Base-by-base conservation (phyloP, 768 basidiomycete species). In the Dictyophora rubrovolvata region DNA sequence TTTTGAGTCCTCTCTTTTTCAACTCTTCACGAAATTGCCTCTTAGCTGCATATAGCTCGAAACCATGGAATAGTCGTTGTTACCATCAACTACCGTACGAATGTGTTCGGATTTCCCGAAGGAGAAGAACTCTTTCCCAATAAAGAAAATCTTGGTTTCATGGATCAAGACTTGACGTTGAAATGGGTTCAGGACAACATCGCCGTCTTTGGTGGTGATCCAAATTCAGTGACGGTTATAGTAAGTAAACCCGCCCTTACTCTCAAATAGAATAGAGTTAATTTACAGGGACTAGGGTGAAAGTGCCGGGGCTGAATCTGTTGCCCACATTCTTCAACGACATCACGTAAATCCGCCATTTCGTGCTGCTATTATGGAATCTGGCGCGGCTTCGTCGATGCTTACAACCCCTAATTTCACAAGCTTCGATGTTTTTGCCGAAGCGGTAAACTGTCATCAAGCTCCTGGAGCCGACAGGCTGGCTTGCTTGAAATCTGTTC, bases 311-410 rank as follows among this genome's bases (percentile, higher is more conserved):
- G 6, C 56, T 28, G 1, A 58, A 35, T 58, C 56, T 14, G 56
- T 58, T 6, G 55, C 48, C n/a, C 18, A 58, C 10, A 33, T 35
- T 10, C 16, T 58, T 37, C 35, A 62, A 51, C 59, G 63, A 47
- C 63, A 35, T 22, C 20, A 59, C 12, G 1, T 64, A 65, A 35
- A 61, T 48, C 62, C 65, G 0, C 71, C 79, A 0, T 81, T 82
- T 70, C 74, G 79, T 6, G 79, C 79, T 1, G 80, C 71, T 28
- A 81, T 82, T 20, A 72, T 75, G 10, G 77, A 81, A 60, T 81
- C 80, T 0, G 56, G 56, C 14, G 48, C 56, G 6, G 56, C 56
- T 1, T 33, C 47, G 5, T 58, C 49, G 10, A 58, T 36, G 23
- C 33, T 28, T 14, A 8, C 23, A 10, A 46, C 49, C 22, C 56